Evolutionary conservation across 495 filamentous ascomycete species (phyloP), one percentile per base, ranked within the genome.

Genomic region (Sporormia fimetaria): DNA sequence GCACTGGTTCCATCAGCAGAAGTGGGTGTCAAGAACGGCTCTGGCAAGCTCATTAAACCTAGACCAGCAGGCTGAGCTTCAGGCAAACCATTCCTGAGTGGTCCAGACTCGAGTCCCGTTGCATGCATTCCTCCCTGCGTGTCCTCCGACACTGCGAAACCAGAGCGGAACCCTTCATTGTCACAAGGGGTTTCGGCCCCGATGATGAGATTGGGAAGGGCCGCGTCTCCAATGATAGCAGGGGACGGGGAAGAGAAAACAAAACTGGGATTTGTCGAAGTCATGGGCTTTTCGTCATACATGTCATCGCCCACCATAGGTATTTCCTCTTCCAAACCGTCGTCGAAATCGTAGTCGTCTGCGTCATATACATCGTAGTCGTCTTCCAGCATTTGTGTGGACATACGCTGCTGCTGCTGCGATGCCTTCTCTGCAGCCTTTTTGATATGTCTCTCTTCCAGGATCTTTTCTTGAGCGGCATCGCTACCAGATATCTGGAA

Each of bases 401-500:
- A 51, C 34, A 21, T 49, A 40, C 30, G 38, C 24, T 9, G 59
- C 55, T 16, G 63, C 33, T 51, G 46, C 51, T n/a, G n/a, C 8
- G 52, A 54, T 32, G 67, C 64, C 55, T 67, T 72, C 33, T 72
- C 70, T 21, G 70, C 64, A 24, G 79, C 78, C 35, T 81, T 78
- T 41, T 81, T 73, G 37, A 82, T 77, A 49, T 90, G 81, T 26
- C 83, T 76, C 55, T 94, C 86, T 63, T 95, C 87, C 11, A 95
- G 60, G 2, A 87, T 54, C 54, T 78, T 78, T 57, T 95, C 87
- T 57, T 93, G 78, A 8, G 71, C 71, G 4, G 80, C 77, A 22
- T 82, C 85, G n/a, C 80, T 75, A 8, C 74, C 73, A 15, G 61
- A 67, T 71, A 94, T 83, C 53, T 94, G 86, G 52, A 95, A 95